These are phyloP conservation scores for Penicillium herquei DNA, from an alignment of 495 filamentous ascomycete genomes.

Conservation along the genomic window DNA sequence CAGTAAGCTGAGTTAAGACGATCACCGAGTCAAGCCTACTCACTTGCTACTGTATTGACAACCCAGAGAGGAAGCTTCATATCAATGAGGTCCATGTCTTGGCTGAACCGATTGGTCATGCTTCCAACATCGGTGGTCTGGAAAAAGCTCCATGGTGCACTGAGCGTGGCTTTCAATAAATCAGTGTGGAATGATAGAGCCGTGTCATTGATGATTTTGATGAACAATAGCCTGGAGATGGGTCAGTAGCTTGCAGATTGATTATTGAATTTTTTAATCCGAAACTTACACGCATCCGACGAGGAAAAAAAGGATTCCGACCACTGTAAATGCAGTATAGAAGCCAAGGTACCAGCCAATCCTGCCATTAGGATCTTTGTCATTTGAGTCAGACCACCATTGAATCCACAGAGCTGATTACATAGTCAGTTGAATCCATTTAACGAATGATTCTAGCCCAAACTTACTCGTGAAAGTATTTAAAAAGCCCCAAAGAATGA, in stretches of 20 bases:
- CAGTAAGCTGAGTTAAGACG: no score
- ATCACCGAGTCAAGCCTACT: no score
- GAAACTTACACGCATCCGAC: neutral
- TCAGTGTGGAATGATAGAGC: neutral
- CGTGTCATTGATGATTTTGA: neutral
- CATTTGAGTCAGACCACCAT: neutral
- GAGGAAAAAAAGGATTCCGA: neutral
- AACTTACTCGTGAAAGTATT: neutral
- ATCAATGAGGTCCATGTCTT: constrained; percentile 43
- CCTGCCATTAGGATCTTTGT: neutral
- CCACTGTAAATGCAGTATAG: neutral
- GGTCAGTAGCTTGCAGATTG: neutral
- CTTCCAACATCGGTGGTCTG: neutral
- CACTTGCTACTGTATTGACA: no score
- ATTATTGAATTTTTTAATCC: neutral
- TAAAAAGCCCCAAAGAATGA: neutral
- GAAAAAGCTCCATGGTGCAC: neutral
- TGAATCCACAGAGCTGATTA: neutral
- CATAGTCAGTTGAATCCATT: neutral
- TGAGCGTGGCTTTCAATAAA: neutral
- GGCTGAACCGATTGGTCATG: constrained; percentile 6
- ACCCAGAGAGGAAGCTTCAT: constrained; percentile 21
- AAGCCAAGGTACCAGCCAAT: neutral
- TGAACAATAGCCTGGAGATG: neutral
- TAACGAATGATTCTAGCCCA: neutral